Conservation (phyloP, 169 alveolate genomes). For the Eimeria necatrix region DNA sequence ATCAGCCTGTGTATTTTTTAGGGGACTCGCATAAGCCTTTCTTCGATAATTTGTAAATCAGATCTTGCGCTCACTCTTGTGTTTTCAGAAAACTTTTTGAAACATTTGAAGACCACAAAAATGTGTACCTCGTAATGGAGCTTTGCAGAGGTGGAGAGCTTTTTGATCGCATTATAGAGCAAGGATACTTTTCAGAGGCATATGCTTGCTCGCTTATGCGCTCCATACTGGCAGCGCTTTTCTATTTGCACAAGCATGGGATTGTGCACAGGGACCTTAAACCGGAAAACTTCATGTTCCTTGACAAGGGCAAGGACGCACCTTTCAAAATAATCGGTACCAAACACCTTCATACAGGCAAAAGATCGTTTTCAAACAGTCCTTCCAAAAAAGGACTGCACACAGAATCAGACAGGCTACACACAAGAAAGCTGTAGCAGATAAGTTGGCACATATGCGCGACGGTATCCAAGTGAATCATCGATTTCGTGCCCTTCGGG, state of each 20-base stretch:
- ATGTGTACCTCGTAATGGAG: slow-evolving; percentile 91
- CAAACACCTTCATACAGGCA: background rate
- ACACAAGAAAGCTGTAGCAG: too few species aligned
- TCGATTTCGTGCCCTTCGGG: too few species aligned
- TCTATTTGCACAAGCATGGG: slow-evolving; percentile 94
- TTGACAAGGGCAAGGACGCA: slow-evolving; percentile 86
- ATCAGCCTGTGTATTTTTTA: too few species aligned
- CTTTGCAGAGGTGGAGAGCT: slow-evolving; percentile 96
- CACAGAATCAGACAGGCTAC: too few species aligned
- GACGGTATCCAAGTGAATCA: too few species aligned
- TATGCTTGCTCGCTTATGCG: slow-evolving; percentile 95
- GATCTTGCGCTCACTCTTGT: background rate
- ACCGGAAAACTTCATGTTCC: slow-evolving; percentile 92
- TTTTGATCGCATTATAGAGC: slow-evolving; percentile 93
- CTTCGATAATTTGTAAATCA: too few species aligned
- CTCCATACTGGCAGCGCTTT: slow-evolving; percentile 94
- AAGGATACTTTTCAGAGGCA: slow-evolving; percentile 92
- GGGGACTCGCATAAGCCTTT: too few species aligned
- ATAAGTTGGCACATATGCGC: too few species aligned
- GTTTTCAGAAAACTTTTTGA: slow-evolving; percentile 86
- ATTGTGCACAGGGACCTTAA: slow-evolving; percentile 95
- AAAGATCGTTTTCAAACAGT: too few species aligned
- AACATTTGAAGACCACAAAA: slow-evolving; percentile 89
- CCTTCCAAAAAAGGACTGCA: too few species aligned
- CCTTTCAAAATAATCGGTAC: slow-evolving; percentile 88